Base-by-base conservation (phyloP, 345 rosid genomes). In the Salix dunnii region DNA sequence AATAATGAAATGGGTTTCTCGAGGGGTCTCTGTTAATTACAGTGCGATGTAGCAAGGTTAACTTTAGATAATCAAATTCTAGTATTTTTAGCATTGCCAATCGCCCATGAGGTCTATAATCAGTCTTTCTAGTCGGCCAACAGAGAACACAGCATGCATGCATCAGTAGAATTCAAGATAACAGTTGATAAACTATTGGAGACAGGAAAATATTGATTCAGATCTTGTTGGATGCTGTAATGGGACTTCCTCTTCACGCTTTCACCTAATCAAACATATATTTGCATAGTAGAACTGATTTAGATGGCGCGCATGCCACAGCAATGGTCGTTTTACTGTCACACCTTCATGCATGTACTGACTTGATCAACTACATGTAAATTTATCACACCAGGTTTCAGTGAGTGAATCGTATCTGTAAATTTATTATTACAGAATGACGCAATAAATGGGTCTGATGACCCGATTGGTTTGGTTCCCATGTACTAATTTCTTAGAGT, bases 181-280 rank as follows among this genome's bases (percentile, higher is more conserved):
- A 14, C 61, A 31, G 31, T 46, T 23, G 27, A 48, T 27, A 27
- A 10, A 30, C 6, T 30, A 23, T 61, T 64, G 30, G 23, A 16
- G 51, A 40, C 27, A 3, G 31, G 42, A 65, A 27, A 62, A 21
- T 8, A 20, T 64, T 70, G 78, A 64, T 53, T n/a, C 68, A 33
- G 80, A 74, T 79, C 31, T 48, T 80, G 74, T 67, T 83, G 86
- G 86, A 38, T 67, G 72, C 75, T 61, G 79, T 61, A 74, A 83
- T 69, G 65, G 66, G 74, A 66, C 76, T 80, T 62, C 25, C 68
- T 63, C 42, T n/a, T 28, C 49, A 43, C 49, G 17, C 14, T 13
- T 43, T 43, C 16, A 43, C 16, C 49, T 10, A 43, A 11, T 66
- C 69, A 28, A 28, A 17, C 35, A 65, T 28, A 16, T 28, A 27